Evolutionary conservation across 2,329 filamentous ascomycete species (phyloP).

Genomic region (Colletotrichum zoysiae): DNA sequence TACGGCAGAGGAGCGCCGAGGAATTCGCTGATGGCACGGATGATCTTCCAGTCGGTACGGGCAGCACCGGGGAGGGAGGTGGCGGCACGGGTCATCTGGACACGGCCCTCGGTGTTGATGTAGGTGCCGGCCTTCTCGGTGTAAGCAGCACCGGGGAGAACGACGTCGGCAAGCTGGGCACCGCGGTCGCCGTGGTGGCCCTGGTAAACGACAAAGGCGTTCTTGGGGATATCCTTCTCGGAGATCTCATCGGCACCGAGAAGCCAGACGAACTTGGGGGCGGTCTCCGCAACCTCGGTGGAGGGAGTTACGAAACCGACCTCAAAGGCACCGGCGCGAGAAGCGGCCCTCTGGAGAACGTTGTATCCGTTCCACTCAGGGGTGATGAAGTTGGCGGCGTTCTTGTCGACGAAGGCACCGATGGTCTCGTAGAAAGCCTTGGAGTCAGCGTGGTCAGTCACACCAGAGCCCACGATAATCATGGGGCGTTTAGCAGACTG

Average conservation of each 20-base stretch:
- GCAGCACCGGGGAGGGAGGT: conserved; percentile 90
- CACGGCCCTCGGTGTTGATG: conserved; percentile 96
- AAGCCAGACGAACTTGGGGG: conserved; percentile 96
- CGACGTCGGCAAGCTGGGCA: conserved; percentile 91
- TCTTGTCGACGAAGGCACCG: conserved; percentile 92
- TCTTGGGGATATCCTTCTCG: conserved; percentile 89
- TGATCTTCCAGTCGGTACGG: conserved; percentile 98
- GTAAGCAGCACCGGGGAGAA: conserved; percentile 94
- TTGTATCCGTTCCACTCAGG: conserved; percentile 98
- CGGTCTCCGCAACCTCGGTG: conserved; percentile 82
- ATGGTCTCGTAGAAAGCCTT: conserved; percentile 95
- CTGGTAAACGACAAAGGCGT: conserved; percentile 97
- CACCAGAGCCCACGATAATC: conserved; percentile 94
- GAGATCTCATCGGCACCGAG: conserved; percentile 93
- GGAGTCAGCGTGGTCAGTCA: conserved; percentile 90
- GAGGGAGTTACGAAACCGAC: conserved; percentile 94
- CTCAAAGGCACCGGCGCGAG: conserved; percentile 93
- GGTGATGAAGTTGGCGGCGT: conserved; percentile 87
- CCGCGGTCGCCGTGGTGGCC: conserved; percentile 97
- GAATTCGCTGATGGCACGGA: conserved; percentile 93
- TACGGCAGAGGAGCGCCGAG: conserved; percentile 89
- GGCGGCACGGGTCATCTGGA: conserved; percentile 92
- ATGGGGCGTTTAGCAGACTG: conserved; percentile 89
- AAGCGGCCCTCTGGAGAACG: conserved; percentile 92
- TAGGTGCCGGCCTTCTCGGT: conserved; percentile 97